A percentile compares a stretch with the other conserved stretches of the same genome.
Evolutionary conservation across 345 rosid genomes (phyloP).

Genomic region (Arabidopsis arenosa): DNA sequence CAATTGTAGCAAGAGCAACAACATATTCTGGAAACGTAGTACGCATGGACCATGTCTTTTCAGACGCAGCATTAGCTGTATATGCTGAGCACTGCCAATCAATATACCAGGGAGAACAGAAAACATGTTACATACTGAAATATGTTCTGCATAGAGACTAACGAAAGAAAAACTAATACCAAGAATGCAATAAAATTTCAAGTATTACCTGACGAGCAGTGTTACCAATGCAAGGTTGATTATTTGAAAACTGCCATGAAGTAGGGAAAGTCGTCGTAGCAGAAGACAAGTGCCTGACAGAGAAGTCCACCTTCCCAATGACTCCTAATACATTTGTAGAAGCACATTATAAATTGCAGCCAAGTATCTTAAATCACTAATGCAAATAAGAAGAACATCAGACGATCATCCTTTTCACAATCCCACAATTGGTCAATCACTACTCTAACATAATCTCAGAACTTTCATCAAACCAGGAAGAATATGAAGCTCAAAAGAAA

Average conservation of each 20-base stretch:
- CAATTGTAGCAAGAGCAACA: constrained; percentile 96
- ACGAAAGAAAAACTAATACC: background rate
- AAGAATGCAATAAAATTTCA: constrained; percentile 10
- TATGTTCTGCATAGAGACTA: background rate
- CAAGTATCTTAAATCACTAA: constrained; percentile 2
- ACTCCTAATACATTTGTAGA: constrained; percentile 58
- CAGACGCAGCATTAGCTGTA: constrained; percentile 71
- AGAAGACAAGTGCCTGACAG: constrained; percentile 94
- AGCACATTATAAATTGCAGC: constrained; percentile 2
- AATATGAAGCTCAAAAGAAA: background rate
- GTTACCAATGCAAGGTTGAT: constrained; percentile 73
- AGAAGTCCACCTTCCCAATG: constrained; percentile 95
- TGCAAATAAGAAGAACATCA: constrained; percentile 19
- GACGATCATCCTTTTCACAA: background rate
- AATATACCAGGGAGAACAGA: constrained; percentile 18
- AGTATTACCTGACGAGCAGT: constrained; percentile 69
- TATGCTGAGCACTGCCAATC: constrained; percentile 79
- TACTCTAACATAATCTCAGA: constrained; percentile 9
- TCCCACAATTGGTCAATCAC: constrained; percentile 20
- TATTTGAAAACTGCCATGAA: constrained; percentile 61
- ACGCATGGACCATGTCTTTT: constrained; percentile 96
- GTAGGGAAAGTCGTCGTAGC: constrained; percentile 72
- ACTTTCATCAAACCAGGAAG: constrained; percentile 5
- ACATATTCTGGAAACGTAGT: constrained; percentile 96
- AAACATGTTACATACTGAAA: constrained; percentile 1